phyloP scores from a whole-genome alignment of 805 yeast species.

The Torulaspora gathmanii region DNA sequence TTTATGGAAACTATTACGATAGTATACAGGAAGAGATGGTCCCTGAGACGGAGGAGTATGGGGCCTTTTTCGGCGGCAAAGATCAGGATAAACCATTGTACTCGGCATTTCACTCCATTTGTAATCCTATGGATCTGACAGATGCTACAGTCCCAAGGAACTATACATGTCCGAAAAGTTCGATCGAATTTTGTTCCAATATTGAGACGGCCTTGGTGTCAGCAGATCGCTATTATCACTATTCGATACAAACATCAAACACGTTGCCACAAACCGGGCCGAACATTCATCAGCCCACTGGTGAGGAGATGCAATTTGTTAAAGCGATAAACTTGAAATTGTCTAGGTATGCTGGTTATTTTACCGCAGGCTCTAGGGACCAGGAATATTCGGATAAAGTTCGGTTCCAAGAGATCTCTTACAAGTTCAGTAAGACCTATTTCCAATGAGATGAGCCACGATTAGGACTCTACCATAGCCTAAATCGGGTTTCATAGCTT shows the following conservation, averaged over 20 bases:
- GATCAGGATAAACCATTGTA: neutral
- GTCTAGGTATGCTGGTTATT: constrained; percentile 24
- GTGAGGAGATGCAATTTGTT: constrained; percentile 15
- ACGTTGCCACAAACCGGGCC: neutral
- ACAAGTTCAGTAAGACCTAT: constrained; percentile 33
- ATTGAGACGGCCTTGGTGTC: neutral
- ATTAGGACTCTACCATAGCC: neutral
- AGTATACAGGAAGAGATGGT: constrained; percentile 5
- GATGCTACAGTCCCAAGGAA: neutral
- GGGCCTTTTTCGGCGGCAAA: neutral
- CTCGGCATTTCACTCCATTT: neutral
- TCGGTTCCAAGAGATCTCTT: constrained; percentile 34
- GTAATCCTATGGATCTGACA: neutral
- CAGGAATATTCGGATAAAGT: constrained; percentile 33
- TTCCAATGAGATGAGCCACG: constrained; percentile 10
- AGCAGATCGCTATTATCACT: constrained; percentile 2
- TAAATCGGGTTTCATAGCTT: neutral
- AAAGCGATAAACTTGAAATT: constrained; percentile 20
- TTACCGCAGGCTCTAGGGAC: constrained; percentile 19
- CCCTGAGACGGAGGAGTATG: neutral
- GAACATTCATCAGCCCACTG: constrained; percentile 2
- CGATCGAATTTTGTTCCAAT: neutral
- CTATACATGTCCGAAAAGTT: no score
- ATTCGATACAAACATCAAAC: constrained; percentile 5
- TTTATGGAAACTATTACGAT: constrained; percentile 1